These are phyloP conservation scores for Tuber magnatum DNA, from an alignment of 495 filamentous ascomycete genomes.

Conservation along the genomic window DNA sequence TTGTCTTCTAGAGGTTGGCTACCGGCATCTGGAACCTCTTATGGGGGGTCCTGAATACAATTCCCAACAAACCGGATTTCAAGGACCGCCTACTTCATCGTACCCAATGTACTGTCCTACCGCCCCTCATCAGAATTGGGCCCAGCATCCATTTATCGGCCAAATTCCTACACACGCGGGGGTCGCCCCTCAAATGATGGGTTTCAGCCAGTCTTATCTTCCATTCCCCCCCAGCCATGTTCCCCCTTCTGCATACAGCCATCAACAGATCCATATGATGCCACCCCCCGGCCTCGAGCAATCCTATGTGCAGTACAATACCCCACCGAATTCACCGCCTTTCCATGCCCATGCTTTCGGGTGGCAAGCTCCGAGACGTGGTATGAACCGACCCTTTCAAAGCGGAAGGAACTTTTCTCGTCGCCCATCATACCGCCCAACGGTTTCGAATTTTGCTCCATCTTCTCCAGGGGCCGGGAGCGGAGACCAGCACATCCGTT, in stretches of 20 bases:
- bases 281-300: background rate
- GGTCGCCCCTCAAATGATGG: background rate
- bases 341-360: conserved; percentile 13
- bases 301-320: background rate
- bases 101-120: background rate
- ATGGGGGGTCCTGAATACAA: background rate
- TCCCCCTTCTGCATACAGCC: background rate
- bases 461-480: background rate
- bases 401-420: conserved; percentile 13
- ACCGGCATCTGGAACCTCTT: conserved; percentile 11
- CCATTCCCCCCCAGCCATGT: background rate
- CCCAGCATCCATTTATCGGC: background rate
- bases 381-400: conserved; percentile 7
- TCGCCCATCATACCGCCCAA: conserved; percentile 4
- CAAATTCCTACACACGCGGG: background rate
- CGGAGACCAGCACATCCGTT: conserved; percentile 21
- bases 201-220: background rate
- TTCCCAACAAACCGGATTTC: background rate
- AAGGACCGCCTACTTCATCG: background rate
- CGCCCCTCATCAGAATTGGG: background rate
- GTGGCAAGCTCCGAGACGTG: conserved; percentile 26
- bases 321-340: conserved; percentile 19
- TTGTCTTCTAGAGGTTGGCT: conserved; percentile 34
- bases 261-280: background rate
- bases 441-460: background rate